Evolutionary conservation across 1,284 basidiomycete species (phyloP).

Genomic region (Cutaneotrichosporon curvatum): DNA sequence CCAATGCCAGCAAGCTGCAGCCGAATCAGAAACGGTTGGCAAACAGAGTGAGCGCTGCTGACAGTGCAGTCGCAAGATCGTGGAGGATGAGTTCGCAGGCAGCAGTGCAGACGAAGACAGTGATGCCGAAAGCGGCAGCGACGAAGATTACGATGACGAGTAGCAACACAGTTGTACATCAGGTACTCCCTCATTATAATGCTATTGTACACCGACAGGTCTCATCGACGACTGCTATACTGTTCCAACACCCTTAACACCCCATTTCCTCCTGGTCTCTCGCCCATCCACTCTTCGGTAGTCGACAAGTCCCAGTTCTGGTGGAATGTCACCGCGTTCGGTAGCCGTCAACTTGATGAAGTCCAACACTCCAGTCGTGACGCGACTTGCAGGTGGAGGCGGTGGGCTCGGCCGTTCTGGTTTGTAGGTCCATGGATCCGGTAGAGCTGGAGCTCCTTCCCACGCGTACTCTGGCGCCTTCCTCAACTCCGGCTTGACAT

Average conservation of each 20-base stretch:
- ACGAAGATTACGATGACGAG: constrained; percentile 10
- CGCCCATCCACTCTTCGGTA: constrained; percentile 21
- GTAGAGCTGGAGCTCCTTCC: constrained; percentile 31
- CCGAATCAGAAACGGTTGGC: constrained; percentile 14
- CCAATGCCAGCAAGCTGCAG: constrained; percentile 12
- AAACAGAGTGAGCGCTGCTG: background rate
- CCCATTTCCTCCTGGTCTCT: constrained; percentile 16
- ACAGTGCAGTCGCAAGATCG: constrained; percentile 10
- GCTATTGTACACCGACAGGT: background rate
- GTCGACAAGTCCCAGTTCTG: constrained; percentile 41
- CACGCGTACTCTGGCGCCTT: constrained; percentile 22
- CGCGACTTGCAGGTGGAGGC: constrained; percentile 10
- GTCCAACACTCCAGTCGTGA: constrained; percentile 34
- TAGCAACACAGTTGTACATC: background rate
- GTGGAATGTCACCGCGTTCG: constrained; percentile 38
- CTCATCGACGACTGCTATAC: background rate
- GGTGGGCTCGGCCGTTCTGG: constrained; percentile 8
- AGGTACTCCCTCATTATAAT: background rate
- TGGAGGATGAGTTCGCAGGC: constrained; percentile 14
- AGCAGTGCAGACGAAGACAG: constrained; percentile 8
- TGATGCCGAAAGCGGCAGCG: constrained; percentile 2
- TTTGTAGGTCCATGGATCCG: constrained; percentile 34
- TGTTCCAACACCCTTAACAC: constrained; percentile 17
- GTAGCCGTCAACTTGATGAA: constrained; percentile 42
- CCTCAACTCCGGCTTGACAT: constrained; percentile 9